Evolutionary conservation across 257 asterid species (phyloP), one percentile per base, ranked within the genome.

Genomic region (Solanum etuberosum): DNA sequence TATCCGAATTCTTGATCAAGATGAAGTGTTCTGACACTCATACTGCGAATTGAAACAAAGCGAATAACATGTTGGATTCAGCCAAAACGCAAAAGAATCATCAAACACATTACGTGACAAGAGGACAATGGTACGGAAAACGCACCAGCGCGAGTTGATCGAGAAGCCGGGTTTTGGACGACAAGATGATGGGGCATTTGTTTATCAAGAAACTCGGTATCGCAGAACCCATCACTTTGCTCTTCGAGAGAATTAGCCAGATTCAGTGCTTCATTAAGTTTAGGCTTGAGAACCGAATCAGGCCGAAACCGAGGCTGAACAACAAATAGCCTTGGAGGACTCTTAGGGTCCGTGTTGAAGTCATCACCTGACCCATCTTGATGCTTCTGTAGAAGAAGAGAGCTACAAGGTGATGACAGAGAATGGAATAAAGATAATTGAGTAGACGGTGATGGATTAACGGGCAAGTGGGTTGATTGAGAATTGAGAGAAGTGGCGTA

Each of bases 291-390:
- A 72, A 86, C 87, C 71, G 89, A 87, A 38, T 94, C 94, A 40
- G 98, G 98, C 65, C 97, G 94, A 46, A 94, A 88, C 91, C 97
- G 93, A 46, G 99, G 99, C 92, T 97, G 99, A 73, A 97, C 91
- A 32, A 97, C 98, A 59, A 97, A 93, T 34, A 97, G 92, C 90
- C 89, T 93, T 38, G 98, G 98, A 35, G 98, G 95, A 80, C 68
- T 88, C 68, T 89, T 91, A 20, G 92, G 88, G 86, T 92, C 94
- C 73, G 87, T 77, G 90, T 90, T 89, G 71, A 70, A 86, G 18
- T 87, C 95, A 76, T 93, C 94, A 27, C 71, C 57, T 6, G 73
- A 46, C 8, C 61, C 86, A 29, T 83, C 86, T 35, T 87, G 88
- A 54, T 86, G 91, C 61, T 43, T 88, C n/a, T 68, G 90, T 10